These are phyloP conservation scores for Hemisphaericaspora subhashii DNA, from an alignment of 1,139 yeast genomes.

Conservation along the genomic window DNA sequence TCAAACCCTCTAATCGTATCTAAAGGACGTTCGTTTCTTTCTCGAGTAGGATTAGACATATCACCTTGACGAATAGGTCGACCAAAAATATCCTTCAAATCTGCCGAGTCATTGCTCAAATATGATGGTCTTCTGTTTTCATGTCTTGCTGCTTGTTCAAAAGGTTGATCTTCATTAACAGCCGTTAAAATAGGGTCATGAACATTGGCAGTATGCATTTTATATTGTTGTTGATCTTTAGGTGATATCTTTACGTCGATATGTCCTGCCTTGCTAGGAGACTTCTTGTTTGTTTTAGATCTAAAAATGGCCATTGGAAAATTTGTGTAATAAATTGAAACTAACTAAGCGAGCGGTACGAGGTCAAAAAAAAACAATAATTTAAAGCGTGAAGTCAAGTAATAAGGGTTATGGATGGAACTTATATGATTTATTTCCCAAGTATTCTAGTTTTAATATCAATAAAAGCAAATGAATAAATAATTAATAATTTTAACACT, in stretches of 20 bases:
- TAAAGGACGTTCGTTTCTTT: conserved; percentile 90
- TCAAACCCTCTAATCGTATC: conserved; percentile 94
- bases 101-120: conserved; percentile 41
- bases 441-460: too few relatives aligned
- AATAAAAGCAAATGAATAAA: too few relatives aligned
- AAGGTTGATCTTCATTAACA: conserved; percentile 93
- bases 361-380: neutral
- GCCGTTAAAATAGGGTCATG: conserved; percentile 91
- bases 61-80: conserved; percentile 73
- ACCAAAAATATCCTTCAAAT: conserved; percentile 81
- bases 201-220: conserved; percentile 58
- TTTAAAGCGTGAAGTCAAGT: neutral
- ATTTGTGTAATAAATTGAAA: conserved; percentile 1
- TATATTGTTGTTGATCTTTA: conserved; percentile 32
- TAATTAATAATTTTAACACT: too few relatives aligned
- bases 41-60: conserved; percentile 86
- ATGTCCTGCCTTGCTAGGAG: conserved; percentile 14
- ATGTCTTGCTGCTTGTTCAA: conserved; percentile 67
- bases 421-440: too few relatives aligned
- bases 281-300: conserved; percentile 27
- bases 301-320: conserved; percentile 41
- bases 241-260: conserved; percentile 40
- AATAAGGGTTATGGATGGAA: neutral
- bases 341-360: neutral
- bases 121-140: conserved; percentile 39